Evolutionary conservation across 1,284 basidiomycete species (phyloP), one percentile per base, ranked within the genome.

Genomic region (Rhodotorula glutinis): DNA sequence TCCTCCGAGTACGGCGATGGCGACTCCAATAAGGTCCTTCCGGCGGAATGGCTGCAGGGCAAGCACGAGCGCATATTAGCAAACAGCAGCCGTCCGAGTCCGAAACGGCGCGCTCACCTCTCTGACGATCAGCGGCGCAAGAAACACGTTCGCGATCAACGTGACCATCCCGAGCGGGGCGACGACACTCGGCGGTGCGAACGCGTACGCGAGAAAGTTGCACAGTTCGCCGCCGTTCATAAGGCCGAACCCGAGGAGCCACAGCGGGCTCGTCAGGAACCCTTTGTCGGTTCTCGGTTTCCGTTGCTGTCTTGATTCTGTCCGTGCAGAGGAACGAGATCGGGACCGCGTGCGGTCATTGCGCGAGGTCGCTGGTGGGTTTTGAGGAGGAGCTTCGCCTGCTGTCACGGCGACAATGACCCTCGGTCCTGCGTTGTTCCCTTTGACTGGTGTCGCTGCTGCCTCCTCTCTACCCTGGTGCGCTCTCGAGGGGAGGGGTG

Each of bases 201-300:
- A 90, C 1, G 86, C 89, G 73, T 92, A 97, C 2, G 90, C 89
- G 63, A 92, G 85, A 69, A 97, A 97, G 77, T 97, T 97, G 19
- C 91, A 91, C 30, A 86, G 79, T 81, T 98, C 95, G 21, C 95
- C 95, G 17, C 96, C 70, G 70, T 91, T 90, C 88, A 98, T 95
- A 54, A 97, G 82, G 17, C 86, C 75, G 69, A 98, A 88, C 0
- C 95, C 95, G 11, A 85, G 75, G 92, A 94, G 96, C 94, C 94
- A 98, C 67, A 94, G 76, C 76, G 87, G 91, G 11, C 89, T 91
- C 72, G 84, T 86, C 25, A 97, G 81, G 79, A 94, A 95, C 65
- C 85, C 85, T 53, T 83, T 75, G 65, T 73, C 72, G 27, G 25
- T 17, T 13, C 21, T 13, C 23, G 47, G 47, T 23, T 11, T 17